Percentiles rank a stretch among this genome's conserved stretches.
Evolutionary conservation across 129 eudicot species (phyloP).

Genomic region (Centella asiatica): DNA sequence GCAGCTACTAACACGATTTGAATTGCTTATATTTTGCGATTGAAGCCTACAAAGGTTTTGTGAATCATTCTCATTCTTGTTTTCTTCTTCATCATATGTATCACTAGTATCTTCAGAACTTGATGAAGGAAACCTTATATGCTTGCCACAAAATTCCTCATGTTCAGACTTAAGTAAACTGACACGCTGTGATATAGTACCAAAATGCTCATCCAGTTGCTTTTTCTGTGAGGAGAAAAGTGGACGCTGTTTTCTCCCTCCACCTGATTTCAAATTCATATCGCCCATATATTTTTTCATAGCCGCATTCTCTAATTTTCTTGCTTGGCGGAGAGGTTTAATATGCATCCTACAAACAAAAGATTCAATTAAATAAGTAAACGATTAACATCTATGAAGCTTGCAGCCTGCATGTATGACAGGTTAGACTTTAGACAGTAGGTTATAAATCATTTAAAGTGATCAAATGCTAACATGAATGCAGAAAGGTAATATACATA

Average conservation of each 20-base stretch:
- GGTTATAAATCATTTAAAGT: too few species aligned
- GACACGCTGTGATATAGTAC: conserved; percentile 51
- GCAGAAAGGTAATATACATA: too few species aligned
- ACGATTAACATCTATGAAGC: not conserved
- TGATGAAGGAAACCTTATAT: conserved; percentile 57
- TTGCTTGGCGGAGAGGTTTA: conserved; percentile 34
- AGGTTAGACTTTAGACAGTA: too few species aligned
- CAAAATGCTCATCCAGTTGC: conserved; percentile 70
- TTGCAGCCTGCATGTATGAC: not conserved
- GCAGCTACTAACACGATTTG: conserved; percentile 40
- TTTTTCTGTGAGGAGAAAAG: conserved; percentile 64
- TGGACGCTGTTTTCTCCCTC: conserved; percentile 36
- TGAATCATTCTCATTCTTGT: conserved; percentile 17
- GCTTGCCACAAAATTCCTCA: conserved; percentile 38
- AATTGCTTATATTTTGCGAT: conserved; percentile 20
- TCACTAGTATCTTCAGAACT: conserved; percentile 48
- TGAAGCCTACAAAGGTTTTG: conserved; percentile 15
- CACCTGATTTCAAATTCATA: conserved; percentile 12
- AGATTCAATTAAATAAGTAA: not conserved
- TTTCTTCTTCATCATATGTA: conserved; percentile 23
- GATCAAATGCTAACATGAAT: too few species aligned
- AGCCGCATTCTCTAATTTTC: conserved; percentile 29
- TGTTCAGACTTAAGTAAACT: conserved; percentile 43
- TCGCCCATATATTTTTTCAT: conserved; percentile 38
- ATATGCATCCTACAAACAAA: conserved; percentile 45